Evolutionary conservation across 2,329 filamentous ascomycete genomes (phyloP), one percentile per base, ranked within the genome.

Genomic region (Aspergillus luchuensis): DNA sequence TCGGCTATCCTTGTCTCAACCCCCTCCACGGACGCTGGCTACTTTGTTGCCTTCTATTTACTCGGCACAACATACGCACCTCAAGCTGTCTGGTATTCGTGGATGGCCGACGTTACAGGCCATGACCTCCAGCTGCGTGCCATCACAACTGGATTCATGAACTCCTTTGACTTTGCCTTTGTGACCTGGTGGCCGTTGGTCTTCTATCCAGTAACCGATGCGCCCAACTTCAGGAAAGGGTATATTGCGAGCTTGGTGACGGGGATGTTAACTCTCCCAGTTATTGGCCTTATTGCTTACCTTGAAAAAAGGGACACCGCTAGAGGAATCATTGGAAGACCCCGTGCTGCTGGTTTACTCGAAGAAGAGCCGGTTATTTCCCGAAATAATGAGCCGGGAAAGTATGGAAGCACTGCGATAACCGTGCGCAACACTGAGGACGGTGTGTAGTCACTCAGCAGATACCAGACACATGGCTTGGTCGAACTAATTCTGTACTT

Each of bases 21-120:
- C 3, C 56, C 60, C 2, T 25, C 50, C 23, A 25, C 56, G n/a
- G 39, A 62, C 41, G 73, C 72, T 0, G 77, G 71, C 33, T 74
- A 79, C 58, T 81, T 81, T 57, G 76, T 80, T 48, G 78, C 78
- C 6, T 80, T 80, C 60, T 81, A 80, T 62, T 64, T 80, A 1
- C 71, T 81, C 2, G 79, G 79, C 3, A 80, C 79, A 0, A 80
- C 77, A 0, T 81, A 78, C 56, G 79, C 79, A 2, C 79, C 79
- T 1, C 79, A 81, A 58, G 79, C 79, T 4, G 67, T 81, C 17
- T 81, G 79, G 79, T 81, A 81, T 62, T 76, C 76, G 0, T 81
- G 79, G 79, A 79, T 81, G 76, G 78, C 78, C 0, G 79, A 81
- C 25, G 65, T 72, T 4, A 72, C 70, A 6, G 58, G 63, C n/a